Base-by-base conservation (phyloP, 140 eudicot species). In the Flaveria floridana region DNA sequence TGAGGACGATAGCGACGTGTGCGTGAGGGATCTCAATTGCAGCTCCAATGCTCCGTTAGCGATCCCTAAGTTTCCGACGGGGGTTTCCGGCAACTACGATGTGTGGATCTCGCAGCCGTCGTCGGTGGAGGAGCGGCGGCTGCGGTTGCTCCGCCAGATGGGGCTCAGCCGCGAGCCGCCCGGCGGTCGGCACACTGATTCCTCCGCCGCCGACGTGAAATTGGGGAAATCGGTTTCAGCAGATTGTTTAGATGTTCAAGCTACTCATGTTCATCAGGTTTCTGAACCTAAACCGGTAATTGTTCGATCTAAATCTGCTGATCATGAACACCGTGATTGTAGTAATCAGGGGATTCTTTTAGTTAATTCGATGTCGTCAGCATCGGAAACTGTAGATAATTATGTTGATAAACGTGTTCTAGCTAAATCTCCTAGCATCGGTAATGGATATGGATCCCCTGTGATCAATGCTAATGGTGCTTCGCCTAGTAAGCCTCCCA, bases 31-130 rank as follows among this genome's bases (percentile, higher is more conserved):
- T 71, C 76, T 37, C 65, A 74, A 79, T 75, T 78, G n/a, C 72
- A 74, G 68, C 62, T 72, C 71, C 53, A 46, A 81, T 87, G 82
- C 47, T 28, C 47, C 73, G 1, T 70, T 64, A 68, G 53, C 79
- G 65, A 80, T 79, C 62, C 89, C 86, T 65, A 86, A 79, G 9
- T 85, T 85, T 72, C 90, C 94, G 12, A 71, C 51, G 79, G 89
- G 80, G 8, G 81, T 83, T 26, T 67, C 83, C 15, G 72, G 74
- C n/a, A 88, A 83, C 85, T 94, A 90, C 79, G 99, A 88, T 66
- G 84, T 90, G 50, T 94, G 97, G 99, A 85, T 86, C 84, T 93
- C 98, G 1, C 84, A 83, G 42, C 96, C 95, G 10, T 79, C 91
- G 3, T 94, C 96, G 0, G 85, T 94, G 1, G 87, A 90, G 18